phyloP scores from a whole-genome alignment of 2,329 filamentous ascomycete species.

The Zymoseptoria pseudotritici region DNA sequence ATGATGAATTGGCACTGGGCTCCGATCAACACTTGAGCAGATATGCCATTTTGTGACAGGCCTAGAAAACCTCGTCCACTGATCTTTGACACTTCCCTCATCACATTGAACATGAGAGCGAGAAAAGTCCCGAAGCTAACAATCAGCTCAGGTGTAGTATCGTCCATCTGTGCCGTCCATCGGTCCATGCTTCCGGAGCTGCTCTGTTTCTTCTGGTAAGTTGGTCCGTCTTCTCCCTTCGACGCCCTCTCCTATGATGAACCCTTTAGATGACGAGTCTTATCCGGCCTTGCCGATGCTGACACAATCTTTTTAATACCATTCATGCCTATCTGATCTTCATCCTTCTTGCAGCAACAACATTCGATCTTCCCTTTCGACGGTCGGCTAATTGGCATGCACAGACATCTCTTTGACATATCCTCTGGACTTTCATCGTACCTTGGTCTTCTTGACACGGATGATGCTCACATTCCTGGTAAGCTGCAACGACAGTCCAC shows the following conservation, averaged over 20 bases:
- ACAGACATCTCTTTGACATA: background rate
- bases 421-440: background rate
- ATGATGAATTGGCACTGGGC: constrained; percentile 35
- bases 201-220: constrained; percentile 3
- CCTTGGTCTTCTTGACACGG: background rate
- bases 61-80: constrained; percentile 41
- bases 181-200: background rate
- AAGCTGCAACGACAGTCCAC: background rate
- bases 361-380: background rate
- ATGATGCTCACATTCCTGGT: constrained; percentile 2
- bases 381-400: background rate
- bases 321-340: constrained; percentile 30
- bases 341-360: background rate
- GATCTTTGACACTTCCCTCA: constrained; percentile 17
- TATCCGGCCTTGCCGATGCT: constrained; percentile 32
- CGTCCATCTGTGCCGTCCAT: background rate
- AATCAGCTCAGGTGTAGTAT: background rate
- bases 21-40: constrained; percentile 29
- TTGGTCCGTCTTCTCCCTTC: background rate
- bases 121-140: background rate
- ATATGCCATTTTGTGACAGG: constrained; percentile 35
- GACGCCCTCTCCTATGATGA: constrained; percentile 26
- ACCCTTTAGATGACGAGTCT: constrained; percentile 35
- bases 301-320: constrained; percentile 31
- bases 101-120: constrained; percentile 2